These are phyloP conservation scores for Zymoseptoria pseudotritici DNA, from an alignment of 2,329 filamentous ascomycete species.

Conservation along the genomic window DNA sequence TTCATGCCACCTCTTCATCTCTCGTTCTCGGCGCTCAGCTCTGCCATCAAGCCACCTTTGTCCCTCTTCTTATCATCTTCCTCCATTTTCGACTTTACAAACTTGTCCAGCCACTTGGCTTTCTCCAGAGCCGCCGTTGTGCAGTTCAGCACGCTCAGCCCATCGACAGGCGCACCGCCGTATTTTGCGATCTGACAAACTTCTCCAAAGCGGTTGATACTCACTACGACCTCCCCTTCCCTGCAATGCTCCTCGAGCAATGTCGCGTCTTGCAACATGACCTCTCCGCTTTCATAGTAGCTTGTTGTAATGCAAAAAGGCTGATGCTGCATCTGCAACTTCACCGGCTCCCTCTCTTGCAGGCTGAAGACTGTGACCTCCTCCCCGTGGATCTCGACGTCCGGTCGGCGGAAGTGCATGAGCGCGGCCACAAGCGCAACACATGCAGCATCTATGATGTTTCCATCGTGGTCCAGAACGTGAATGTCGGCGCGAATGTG, in stretches of 20 bases:
- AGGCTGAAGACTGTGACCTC: conserved; percentile 75
- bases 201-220: conserved; percentile 82
- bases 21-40: conserved; percentile 79
- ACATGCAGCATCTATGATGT: conserved; percentile 77
- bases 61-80: conserved; percentile 73
- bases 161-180: conserved; percentile 75
- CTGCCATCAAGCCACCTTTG: conserved; percentile 68
- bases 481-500: conserved; percentile 86
- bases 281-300: conserved; percentile 66
- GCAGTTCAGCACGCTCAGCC: conserved; percentile 68
- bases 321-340: conserved; percentile 82
- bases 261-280: conserved; percentile 64
- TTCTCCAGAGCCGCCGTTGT: conserved; percentile 67
- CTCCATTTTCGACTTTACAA: conserved; percentile 65
- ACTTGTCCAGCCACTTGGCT: conserved; percentile 68
- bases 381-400: conserved; percentile 79
- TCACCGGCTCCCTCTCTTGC: conserved; percentile 81
- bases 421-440: conserved; percentile 81
- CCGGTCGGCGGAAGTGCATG: conserved; percentile 84
- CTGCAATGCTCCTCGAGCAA: conserved; percentile 70
- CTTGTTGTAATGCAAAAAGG: conserved; percentile 88
- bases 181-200: conserved; percentile 88
- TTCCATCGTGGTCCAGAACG: conserved; percentile 83
- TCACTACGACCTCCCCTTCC: conserved; percentile 68
- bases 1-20: conserved; percentile 6